Evolutionary conservation across 306 rosid species (phyloP).

Genomic region (Fagus sylvatica): DNA sequence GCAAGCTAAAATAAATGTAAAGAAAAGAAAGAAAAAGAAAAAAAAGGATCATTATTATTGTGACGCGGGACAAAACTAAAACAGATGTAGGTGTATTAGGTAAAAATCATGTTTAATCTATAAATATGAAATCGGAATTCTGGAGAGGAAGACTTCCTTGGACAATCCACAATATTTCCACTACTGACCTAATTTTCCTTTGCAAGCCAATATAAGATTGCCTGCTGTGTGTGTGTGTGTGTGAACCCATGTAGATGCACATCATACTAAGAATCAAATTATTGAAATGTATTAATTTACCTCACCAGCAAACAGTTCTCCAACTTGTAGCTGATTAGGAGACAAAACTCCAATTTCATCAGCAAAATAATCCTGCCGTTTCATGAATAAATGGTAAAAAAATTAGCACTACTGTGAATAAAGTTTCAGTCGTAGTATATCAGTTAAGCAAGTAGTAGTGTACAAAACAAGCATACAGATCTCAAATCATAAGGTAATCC

Average conservation of each 20-base stretch:
- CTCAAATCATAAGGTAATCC: conserved; percentile 4
- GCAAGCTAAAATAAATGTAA: too few species aligned
- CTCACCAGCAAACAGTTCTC: conserved; percentile 81
- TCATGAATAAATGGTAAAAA: conserved; percentile 17
- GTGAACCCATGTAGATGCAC: conserved; percentile 18
- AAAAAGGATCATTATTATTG: too few species aligned
- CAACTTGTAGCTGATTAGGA: conserved; percentile 81
- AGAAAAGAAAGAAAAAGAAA: too few species aligned
- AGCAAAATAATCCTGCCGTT: conserved; percentile 72
- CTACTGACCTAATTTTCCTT: background rate
- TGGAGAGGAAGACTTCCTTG: background rate
- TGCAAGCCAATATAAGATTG: background rate
- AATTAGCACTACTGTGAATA: conserved; percentile 16
- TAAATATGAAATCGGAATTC: background rate
- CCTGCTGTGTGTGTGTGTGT: background rate
- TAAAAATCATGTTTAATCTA: background rate
- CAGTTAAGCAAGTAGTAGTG: background rate
- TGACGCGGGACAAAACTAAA: too few species aligned
- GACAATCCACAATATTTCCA: background rate
- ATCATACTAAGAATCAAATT: conserved; percentile 11
- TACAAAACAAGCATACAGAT: background rate
- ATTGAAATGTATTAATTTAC: conserved; percentile 42
- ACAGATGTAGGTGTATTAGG: background rate
- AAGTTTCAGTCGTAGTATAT: conserved; percentile 6
- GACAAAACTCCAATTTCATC: conserved; percentile 94